Base-by-base conservation (phyloP, 1,284 basidiomycete species). In the Neonothopanus nambi region DNA sequence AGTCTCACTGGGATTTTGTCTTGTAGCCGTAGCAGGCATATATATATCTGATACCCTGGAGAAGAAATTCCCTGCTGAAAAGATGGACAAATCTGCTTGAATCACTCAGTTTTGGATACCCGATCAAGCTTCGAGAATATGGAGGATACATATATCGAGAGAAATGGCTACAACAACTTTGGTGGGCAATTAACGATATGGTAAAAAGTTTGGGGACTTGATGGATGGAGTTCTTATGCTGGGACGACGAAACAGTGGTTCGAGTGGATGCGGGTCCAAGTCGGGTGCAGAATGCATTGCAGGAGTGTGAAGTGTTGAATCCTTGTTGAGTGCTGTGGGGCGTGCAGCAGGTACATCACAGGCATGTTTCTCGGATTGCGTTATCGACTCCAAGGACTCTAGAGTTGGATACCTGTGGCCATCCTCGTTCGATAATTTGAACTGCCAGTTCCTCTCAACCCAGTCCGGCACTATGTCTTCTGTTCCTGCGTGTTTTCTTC, bases 391-490 rank as follows among this genome's bases (percentile, higher is more conserved):
- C 30, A 41, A 30, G 13, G 39, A 50, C 5, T 18, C 40, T 18
- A 43, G 54, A 11, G 71, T 70, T 13, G 75, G 76, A 61, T 78
- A 78, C 49, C 73, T 64, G 63, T 71, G 71, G 36, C 68, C 73
- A 46, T 75, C 74, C 51, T 80, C 78, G 48, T 65, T 72, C 17
- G 74, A 76, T 54, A 78, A 58, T 60, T 73, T 75, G 59, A 75
- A 70, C 56, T 81, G 78, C 83, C 84, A 87, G 58, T 73, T 78
- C 52, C 76, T 71, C 58, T 78, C 79, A 62, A 81, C 75, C 78
- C 80, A 82, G 68, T 89, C 85, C 2, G 80, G 79, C 39, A 85
- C 71, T 65, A 88, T 67, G 54, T 81, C 76, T 65, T 87, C 85
- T 26, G 66, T 66, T 30, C 71, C 72, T 17, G 65, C 66, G 11